Base-by-base conservation (phyloP, 371 early-diverging fungal genomes). In the Mortierella sp. region DNA sequence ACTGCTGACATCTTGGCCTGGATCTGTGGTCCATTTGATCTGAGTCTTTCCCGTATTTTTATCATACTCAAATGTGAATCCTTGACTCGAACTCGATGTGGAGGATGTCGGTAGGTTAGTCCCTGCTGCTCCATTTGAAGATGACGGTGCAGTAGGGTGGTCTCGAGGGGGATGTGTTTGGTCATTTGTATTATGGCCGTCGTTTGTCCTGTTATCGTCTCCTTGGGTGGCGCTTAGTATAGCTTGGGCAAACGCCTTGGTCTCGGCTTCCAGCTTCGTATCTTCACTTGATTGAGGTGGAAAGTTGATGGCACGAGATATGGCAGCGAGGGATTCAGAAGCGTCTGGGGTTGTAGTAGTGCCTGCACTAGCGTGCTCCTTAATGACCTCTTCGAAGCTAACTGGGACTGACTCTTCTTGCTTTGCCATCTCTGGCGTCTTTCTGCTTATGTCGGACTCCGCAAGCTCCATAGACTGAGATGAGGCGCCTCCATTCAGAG, bases 41-140 rank as follows among this genome's bases (percentile, higher is more conserved):
- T 81, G 82, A 1, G 82, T 72, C 70, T 72, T 81, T 10, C 82
- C 82, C 8, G 82, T 81, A 0, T 69, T 63, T 53, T 81, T 76
- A 60, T 81, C 82, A 9, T 67, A 55, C 63, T 75, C 76, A 45
- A 81, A 81, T 13, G 75, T 80, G 32, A 81, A 72, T 0, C 52
- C 69, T 50, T 75, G 81, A 10, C 63, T 63, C 3, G 58, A 50
- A 40, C 38, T 66, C 4, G 55, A 28, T 6, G 67, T 32, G 1
- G 74, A 13, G 13, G 69, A 43, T 19, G 63, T 9, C 15, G 15
- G 28, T 16, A 4, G 62, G 15, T 33, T 16, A 43, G 21, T 24
- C 62, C 15, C 33, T 28, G 5, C 38, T 45, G 3, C 22, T 45
- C 41, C 28, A 28, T 28, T 28, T 28, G 28, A 28, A 2, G 28